These are phyloP conservation scores for Sporothrix euskadiensis DNA, from an alignment of 2,329 filamentous ascomycete genomes.

Conservation along the genomic window DNA sequence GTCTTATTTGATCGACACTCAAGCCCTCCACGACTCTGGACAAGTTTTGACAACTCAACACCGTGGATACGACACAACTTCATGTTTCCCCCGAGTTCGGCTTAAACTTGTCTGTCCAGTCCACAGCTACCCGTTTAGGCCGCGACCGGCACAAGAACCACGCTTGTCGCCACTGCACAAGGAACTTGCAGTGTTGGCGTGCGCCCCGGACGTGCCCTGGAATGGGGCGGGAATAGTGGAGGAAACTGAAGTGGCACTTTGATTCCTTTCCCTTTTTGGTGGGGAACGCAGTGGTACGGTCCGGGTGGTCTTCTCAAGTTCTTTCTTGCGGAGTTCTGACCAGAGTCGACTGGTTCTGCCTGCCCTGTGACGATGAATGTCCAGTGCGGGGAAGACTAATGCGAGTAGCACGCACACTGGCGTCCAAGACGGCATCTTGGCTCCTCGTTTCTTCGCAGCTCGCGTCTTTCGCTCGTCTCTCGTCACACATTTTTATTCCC, in stretches of 20 bases:
- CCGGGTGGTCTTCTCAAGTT: background rate
- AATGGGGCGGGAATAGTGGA: background rate
- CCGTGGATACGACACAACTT: background rate
- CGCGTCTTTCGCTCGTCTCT: background rate
- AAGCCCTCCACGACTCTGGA: background rate
- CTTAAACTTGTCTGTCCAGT: background rate
- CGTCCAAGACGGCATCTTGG: conserved; percentile 1
- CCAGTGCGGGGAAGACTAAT: conserved; percentile 13
- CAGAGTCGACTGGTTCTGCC: background rate
- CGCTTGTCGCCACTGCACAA: conserved; percentile 10
- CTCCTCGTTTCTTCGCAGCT: background rate
- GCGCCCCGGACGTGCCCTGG: conserved; percentile 1
- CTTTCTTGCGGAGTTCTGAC: background rate
- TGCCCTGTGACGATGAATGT: conserved; percentile 5
- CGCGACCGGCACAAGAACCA: conserved; percentile 3
- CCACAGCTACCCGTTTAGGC: background rate
- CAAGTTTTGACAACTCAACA: background rate
- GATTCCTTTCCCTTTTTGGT: conserved; percentile 22
- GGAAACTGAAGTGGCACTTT: background rate
- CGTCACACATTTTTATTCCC: background rate
- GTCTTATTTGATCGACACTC: conserved; percentile 2
- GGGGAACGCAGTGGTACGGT: conserved; percentile 7
- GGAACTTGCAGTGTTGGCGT: conserved; percentile 8
- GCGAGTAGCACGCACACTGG: conserved; percentile 7
- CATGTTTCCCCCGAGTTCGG: conserved; percentile 16